Base-by-base conservation (phyloP, 768 basidiomycete genomes). In the Gyrodon lividus region DNA sequence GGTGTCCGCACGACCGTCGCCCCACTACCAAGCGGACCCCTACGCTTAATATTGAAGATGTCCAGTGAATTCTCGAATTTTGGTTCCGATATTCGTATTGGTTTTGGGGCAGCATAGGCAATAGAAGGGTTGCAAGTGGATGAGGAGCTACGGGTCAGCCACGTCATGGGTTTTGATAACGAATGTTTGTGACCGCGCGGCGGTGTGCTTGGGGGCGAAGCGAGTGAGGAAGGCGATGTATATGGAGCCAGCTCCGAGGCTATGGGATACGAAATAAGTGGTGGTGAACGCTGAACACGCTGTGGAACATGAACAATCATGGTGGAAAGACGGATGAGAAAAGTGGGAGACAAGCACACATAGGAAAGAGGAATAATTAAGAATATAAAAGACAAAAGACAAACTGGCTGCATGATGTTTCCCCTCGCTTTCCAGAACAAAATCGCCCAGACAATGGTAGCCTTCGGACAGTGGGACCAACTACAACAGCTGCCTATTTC, bases 1-100 rank as follows among this genome's bases (percentile, higher is more conserved):
- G 90, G 90, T 0, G 90, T 92, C 50, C 84, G 75, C 33, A 92
- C 89, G 26, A 92, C 73, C 2, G 77, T 84, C 13, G 89, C 89
- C 35, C 89, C 88, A 17, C 78, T 64, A n/a, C 87, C 89, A 17
- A 89, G 77, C 3, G 72, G 66, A 2, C 81, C 81, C 38, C 68
- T 74, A 12, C 81, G 77, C 13, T 54, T 62, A 19, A 51, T 31
- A 46, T 46, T 38, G 26, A 72, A 48, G 4, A 62, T 61, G 10
- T 74, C 70, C 5, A 74, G 53, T 39, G 66, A 66, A 55, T 66
- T 66, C 7, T 65, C 55, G 6, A 71, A 50, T 46, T 72, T 71
- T 16, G 77, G 74, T 60, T 79, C 78, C 6, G 76, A 77, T 45
- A 75, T 71, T 41, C 74, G 72, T 9, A 69, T 59, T 31, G 77